phyloP scores from a whole-genome alignment of 2,329 filamentous ascomycete genomes.

The Fusarium zealandicum region DNA sequence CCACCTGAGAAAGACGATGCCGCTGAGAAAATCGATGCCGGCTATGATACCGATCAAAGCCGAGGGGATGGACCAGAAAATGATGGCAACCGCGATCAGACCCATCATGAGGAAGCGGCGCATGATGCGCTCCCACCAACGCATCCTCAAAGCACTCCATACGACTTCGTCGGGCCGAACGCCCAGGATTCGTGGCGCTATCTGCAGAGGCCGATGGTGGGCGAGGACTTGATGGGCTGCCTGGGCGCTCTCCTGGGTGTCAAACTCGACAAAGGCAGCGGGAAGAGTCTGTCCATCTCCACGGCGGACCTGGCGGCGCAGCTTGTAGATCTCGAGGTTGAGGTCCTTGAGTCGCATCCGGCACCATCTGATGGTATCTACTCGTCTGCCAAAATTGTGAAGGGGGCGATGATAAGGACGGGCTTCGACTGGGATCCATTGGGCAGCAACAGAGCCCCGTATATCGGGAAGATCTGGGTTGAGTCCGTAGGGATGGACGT shows the following conservation, averaged over 20 bases:
- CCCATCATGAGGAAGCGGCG: conserved; percentile 72
- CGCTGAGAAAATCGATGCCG: conserved; percentile 76
- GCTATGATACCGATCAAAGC: conserved; percentile 85
- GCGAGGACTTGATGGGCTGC: conserved; percentile 84
- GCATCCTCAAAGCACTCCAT: conserved; percentile 84
- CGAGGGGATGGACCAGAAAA: conserved; percentile 84
- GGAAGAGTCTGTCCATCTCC: conserved; percentile 73
- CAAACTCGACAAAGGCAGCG: conserved; percentile 91
- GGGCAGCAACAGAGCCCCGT: conserved; percentile 66
- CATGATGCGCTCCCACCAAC: conserved; percentile 85
- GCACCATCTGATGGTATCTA: conserved; percentile 93
- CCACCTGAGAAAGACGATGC: conserved; percentile 74
- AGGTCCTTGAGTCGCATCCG: conserved; percentile 60
- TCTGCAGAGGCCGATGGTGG: conserved; percentile 85
- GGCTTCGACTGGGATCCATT: conserved; percentile 76
- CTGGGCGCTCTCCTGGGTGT: conserved; percentile 82
- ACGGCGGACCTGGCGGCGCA: conserved; percentile 76
- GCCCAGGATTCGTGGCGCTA: conserved; percentile 86
- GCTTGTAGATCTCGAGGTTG: conserved; percentile 60
- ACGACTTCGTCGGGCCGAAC: conserved; percentile 83
- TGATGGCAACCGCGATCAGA: conserved; percentile 78
- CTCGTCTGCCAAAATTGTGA: conserved; percentile 80
- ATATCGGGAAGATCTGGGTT: conserved; percentile 49
- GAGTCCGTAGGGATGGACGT: conserved; percentile 49
- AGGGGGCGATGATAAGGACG: conserved; percentile 76